Evolutionary conservation across 2,329 filamentous ascomycete genomes (phyloP).

Genomic region (Botrytis fragariae): DNA sequence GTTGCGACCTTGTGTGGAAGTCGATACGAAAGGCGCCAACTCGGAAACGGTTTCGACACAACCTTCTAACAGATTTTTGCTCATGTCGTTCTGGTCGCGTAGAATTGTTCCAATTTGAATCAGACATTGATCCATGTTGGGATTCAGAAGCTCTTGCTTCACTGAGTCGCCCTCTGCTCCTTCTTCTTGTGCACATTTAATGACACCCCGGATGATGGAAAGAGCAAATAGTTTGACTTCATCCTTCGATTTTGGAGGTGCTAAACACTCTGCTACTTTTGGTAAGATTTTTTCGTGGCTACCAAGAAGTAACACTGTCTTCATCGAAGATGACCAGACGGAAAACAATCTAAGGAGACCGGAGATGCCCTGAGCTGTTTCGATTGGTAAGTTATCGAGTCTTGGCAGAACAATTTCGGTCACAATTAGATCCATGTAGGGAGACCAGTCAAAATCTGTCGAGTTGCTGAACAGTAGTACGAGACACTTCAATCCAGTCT

Average conservation of each 20-base stretch:
- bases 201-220: constrained; percentile 68
- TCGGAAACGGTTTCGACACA: constrained; percentile 78
- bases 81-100: constrained; percentile 52
- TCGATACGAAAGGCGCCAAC: constrained; percentile 67
- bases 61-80: constrained; percentile 73
- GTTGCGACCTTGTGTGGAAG: constrained; percentile 67
- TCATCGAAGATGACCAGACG: constrained; percentile 71
- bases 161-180: constrained; percentile 49
- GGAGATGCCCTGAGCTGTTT: constrained; percentile 88
- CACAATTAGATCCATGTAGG: constrained; percentile 69
- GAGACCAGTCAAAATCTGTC: constrained; percentile 66
- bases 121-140: constrained; percentile 59
- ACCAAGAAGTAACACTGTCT: constrained; percentile 65
- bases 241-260: constrained; percentile 72
- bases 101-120: constrained; percentile 68
- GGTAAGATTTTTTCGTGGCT: constrained; percentile 60
- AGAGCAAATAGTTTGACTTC: constrained; percentile 83
- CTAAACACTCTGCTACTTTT: constrained; percentile 70
- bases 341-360: constrained; percentile 76
- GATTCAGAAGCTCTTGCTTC: constrained; percentile 53
- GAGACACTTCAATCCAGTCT: constrained; percentile 78
- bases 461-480: constrained; percentile 74
- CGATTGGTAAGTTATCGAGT: constrained; percentile 72
- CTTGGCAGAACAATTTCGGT: constrained; percentile 73
- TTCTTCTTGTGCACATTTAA: constrained; percentile 57